Evolutionary conservation across 768 basidiomycete species (phyloP), one percentile per base, ranked within the genome.

Genomic region (Coprinopsis cinerea): DNA sequence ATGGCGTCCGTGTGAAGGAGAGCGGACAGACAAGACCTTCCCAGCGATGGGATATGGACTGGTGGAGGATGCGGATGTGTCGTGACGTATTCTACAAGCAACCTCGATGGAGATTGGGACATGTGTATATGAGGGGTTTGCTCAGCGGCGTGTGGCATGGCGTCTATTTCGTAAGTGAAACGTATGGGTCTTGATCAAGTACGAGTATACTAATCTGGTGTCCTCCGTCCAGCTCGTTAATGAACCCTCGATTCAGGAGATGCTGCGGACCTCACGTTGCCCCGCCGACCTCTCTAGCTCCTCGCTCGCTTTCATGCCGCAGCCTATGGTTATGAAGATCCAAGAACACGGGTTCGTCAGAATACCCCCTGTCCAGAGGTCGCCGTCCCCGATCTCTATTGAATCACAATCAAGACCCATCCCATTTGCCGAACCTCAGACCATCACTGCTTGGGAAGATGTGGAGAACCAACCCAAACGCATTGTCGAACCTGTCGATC

Each of bases 81-180:
- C 66, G 59, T 23, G 65, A 78, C 42, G 48, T 57, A 2, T 59
- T 51, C 34, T 47, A n/a, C 15, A 53, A 41, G 15, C 53, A 59
- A 32, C 64, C 66, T 11, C 58, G 50, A 9, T 64, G 62, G 43
- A 45, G 54, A 22, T 64, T 66, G 7, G 68, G 66, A 1, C 52
- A 57, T 22, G 61, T 67, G 17, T 82, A 78, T 59, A 68, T 68
- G 1, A 72, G 71, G 0, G 84, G 84, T 3, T 57, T 68, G 2
- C 64, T 85, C 55, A 62, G 61, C 14, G 84, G 84, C 2, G 64
- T 75, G 3, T 86, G 79, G 81, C 73, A 80, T 48, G 85, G 86
- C 4, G 69, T 79, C 18, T 72, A 82, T 62, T 64, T 81, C 48
- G 83, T 85, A 48, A 51, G 81, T 75, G 6, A 32, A 36, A 4